Percentiles rank a stretch among this genome's conserved stretches.
Evolutionary conservation across 2,329 filamentous ascomycete species (phyloP).

Genomic region (Xylariaceae sp.): DNA sequence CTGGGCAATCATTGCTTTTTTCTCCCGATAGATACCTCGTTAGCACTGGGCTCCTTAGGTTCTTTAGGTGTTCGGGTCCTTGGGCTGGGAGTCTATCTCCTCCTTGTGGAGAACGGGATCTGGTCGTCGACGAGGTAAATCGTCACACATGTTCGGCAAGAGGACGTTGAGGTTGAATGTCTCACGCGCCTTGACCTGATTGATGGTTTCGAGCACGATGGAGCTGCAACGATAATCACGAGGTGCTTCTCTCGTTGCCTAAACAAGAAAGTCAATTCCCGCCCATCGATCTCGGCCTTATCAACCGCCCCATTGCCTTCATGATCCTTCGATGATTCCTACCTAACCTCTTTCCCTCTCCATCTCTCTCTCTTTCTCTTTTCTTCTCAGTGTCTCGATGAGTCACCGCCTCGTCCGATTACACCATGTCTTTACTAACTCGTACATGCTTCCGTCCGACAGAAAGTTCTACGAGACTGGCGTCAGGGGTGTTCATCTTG

Average conservation of each 20-base stretch:
- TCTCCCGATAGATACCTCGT: constrained; percentile 1
- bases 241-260: constrained; percentile 20
- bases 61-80: too few relatives aligned
- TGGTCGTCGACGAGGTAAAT: constrained; percentile 24
- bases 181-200: constrained; percentile 22
- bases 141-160: constrained; percentile 26
- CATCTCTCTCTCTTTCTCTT: too few relatives aligned
- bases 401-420: constrained; percentile 16
- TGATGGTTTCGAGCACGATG: constrained; percentile 14
- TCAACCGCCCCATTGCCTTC: constrained; percentile 17
- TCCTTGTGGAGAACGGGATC: constrained; percentile 28
- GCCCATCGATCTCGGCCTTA: constrained; percentile 13
- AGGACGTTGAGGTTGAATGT: constrained; percentile 17
- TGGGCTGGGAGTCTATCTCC: constrained; percentile 22
- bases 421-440: constrained; percentile 23
- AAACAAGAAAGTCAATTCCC: constrained; percentile 24
- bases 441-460: constrained; percentile 16
- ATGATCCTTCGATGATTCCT: constrained; percentile 11
- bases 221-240: constrained; percentile 10
- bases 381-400: background rate
- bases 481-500: constrained; percentile 18
- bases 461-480: constrained; percentile 22
- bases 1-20: background rate
- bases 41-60: constrained; percentile 21
- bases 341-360: constrained; percentile 6